Conservation (phyloP, 257 asterid genomes). For the Pogostemon cablin region DNA sequence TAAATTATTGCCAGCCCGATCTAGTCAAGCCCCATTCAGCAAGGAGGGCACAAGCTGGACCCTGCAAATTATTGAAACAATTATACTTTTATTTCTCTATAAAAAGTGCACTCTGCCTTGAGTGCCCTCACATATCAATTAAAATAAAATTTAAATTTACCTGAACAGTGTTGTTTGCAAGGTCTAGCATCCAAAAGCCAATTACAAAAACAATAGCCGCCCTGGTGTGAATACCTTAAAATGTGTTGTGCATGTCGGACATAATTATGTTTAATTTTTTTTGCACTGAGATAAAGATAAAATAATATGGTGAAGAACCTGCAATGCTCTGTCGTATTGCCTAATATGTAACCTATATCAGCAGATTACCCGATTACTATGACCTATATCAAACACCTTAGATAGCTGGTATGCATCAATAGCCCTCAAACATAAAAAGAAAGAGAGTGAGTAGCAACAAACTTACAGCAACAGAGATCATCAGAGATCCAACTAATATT, state of each 20-base stretch:
- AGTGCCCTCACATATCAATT: neutral
- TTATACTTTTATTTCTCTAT: conserved; percentile 10
- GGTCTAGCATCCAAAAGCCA: conserved; percentile 99
- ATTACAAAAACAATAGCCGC: conserved; percentile 87
- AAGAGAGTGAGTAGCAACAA: conserved; percentile 26
- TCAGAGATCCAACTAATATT: conserved; percentile 79
- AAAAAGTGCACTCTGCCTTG: conserved; percentile 7
- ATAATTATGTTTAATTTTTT: conserved; percentile 41
- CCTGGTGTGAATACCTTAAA: conserved; percentile 93
- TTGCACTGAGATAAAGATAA: conserved; percentile 27
- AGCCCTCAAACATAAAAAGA: conserved; percentile 24
- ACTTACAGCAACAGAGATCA: conserved; percentile 86
- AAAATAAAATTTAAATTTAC: conserved; percentile 39
- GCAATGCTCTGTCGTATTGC: conserved; percentile 98
- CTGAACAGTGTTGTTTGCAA: conserved; percentile 99
- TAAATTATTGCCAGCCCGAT: no score
- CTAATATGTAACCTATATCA: conserved; percentile 94
- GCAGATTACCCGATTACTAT: conserved; percentile 94
- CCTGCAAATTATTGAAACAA: conserved; percentile 50
- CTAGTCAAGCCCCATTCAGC: conserved; percentile 49
- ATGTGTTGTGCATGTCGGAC: conserved; percentile 70
- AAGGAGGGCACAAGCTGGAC: conserved; percentile 99
- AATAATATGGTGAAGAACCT: conserved; percentile 53
- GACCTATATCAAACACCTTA: conserved; percentile 63
- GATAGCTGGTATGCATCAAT: conserved; percentile 44